Conservation (phyloP, 106 monocot species). For the Dioscorea dumetorum region DNA sequence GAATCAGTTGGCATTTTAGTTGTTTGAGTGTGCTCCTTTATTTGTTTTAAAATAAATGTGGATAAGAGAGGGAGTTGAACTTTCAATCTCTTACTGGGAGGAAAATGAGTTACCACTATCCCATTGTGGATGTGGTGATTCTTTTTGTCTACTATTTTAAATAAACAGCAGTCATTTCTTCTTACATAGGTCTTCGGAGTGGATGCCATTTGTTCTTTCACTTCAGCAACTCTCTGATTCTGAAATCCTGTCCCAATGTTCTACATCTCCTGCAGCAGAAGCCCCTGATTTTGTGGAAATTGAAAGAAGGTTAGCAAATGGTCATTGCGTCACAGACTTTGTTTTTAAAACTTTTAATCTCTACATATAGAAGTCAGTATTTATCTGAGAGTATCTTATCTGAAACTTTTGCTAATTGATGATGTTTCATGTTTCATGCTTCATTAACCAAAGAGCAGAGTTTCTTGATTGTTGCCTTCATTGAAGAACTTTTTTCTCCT, state of each 20-base stretch:
- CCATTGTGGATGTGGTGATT: too few relatives aligned
- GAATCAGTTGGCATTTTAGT: not conserved
- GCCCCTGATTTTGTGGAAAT: constrained; percentile 59
- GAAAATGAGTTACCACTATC: too few relatives aligned
- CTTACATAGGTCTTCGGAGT: constrained; percentile 33
- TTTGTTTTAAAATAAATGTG: too few relatives aligned
- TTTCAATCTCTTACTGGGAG: too few relatives aligned
- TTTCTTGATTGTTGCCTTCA: too few relatives aligned
- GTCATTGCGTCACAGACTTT: not conserved
- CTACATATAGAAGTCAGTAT: not conserved
- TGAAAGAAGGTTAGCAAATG: constrained; percentile 42
- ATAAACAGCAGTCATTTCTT: not conserved
- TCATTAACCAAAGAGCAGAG: too few relatives aligned
- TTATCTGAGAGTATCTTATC: not conserved
- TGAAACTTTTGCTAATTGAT: not conserved
- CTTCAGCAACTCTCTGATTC: constrained; percentile 46
- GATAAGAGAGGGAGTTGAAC: too few relatives aligned
- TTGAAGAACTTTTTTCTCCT: too few relatives aligned
- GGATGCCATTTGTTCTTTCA: constrained; percentile 24
- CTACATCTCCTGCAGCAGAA: constrained; percentile 70
- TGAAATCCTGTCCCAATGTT: constrained; percentile 39
- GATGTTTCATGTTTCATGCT: not conserved
- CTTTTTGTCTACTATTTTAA: not conserved
- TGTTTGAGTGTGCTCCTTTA: not conserved
- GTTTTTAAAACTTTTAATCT: not conserved